Evolutionary conservation across 352 stramenopile genomes (phyloP).

Genomic region (Phytophthora quininea): DNA sequence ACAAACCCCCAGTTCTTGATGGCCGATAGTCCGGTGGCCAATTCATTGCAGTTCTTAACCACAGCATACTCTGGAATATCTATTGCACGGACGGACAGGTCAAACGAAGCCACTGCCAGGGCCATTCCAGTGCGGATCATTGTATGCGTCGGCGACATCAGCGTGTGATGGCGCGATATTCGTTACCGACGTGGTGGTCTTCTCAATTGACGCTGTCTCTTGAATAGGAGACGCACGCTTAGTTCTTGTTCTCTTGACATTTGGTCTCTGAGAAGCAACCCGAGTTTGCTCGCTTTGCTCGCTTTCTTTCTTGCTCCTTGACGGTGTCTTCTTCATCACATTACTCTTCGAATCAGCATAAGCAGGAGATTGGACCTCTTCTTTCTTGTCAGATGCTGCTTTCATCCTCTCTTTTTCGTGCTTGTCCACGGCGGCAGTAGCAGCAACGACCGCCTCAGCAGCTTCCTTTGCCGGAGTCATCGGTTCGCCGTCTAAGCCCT

Average conservation of each 20-base stretch:
- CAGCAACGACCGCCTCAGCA: conserved; percentile 39
- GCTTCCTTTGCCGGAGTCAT: conserved; percentile 28
- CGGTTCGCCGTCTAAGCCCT: conserved; percentile 7
- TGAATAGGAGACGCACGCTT: conserved; percentile 11
- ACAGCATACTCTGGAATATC: background rate
- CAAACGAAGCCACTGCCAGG: conserved; percentile 49
- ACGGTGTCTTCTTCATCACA: conserved; percentile 17
- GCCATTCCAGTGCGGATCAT: conserved; percentile 48
- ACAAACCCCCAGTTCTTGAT: conserved; percentile 1
- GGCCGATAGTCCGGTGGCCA: conserved; percentile 2
- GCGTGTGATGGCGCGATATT: conserved; percentile 18
- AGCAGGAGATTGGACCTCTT: background rate
- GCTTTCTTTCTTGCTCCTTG: conserved; percentile 7
- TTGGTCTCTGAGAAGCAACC: background rate
- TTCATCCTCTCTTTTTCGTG: conserved; percentile 32
- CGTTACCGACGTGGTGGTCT: conserved; percentile 6
- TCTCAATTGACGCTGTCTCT: background rate
- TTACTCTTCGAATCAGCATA: conserved; percentile 10
- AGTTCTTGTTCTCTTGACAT: conserved; percentile 18
- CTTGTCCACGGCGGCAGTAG: conserved; percentile 36
- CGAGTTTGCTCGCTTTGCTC: background rate
- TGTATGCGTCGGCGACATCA: conserved; percentile 41
- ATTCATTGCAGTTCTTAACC: conserved; percentile 16
- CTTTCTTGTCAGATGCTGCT: conserved; percentile 6
- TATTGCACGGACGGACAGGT: conserved; percentile 13